These are phyloP conservation scores for Phyllosticta citrichinensis DNA, from an alignment of 2,329 filamentous ascomycete genomes.

Conservation along the genomic window DNA sequence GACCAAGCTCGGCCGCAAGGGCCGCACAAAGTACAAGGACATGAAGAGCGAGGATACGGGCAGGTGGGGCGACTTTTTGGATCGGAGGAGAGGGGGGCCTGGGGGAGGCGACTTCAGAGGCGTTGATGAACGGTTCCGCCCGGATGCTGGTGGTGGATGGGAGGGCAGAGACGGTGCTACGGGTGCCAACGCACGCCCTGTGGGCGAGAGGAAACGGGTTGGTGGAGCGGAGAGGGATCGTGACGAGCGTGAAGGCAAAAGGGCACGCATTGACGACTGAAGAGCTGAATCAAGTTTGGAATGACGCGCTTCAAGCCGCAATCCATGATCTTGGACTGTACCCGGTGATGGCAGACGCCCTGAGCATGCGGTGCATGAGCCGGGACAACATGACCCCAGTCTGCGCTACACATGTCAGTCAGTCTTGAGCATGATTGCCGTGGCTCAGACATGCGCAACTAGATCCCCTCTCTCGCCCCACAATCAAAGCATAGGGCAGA, in stretches of 20 bases:
- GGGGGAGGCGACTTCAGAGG: conserved; percentile 30
- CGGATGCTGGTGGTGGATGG: conserved; percentile 39
- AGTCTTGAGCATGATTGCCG: too few species aligned
- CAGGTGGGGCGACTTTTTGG: conserved; percentile 61
- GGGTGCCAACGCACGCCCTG: conserved; percentile 60
- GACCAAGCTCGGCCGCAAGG: conserved; percentile 88
- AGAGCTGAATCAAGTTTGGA: not conserved
- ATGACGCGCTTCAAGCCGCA: not conserved
- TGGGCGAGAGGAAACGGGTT: conserved; percentile 51
- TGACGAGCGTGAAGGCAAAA: conserved; percentile 34
- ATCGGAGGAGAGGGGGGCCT: conserved; percentile 22
- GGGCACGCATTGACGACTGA: conserved; percentile 25
- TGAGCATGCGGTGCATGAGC: too few species aligned
- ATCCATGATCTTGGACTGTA: not conserved
- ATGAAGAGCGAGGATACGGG: conserved; percentile 86
- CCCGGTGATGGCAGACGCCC: too few species aligned
- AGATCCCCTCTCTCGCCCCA: too few species aligned
- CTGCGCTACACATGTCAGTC: too few species aligned
- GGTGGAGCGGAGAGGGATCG: conserved; percentile 21
- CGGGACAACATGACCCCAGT: too few species aligned
- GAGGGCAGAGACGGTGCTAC: conserved; percentile 41
- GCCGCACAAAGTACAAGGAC: conserved; percentile 81
- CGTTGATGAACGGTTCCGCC: conserved; percentile 57
- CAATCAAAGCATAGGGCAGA: too few species aligned
- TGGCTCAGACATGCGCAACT: too few species aligned